Conservation (phyloP, 116 monocot genomes). For the Papilionanthe hybrid region DNA sequence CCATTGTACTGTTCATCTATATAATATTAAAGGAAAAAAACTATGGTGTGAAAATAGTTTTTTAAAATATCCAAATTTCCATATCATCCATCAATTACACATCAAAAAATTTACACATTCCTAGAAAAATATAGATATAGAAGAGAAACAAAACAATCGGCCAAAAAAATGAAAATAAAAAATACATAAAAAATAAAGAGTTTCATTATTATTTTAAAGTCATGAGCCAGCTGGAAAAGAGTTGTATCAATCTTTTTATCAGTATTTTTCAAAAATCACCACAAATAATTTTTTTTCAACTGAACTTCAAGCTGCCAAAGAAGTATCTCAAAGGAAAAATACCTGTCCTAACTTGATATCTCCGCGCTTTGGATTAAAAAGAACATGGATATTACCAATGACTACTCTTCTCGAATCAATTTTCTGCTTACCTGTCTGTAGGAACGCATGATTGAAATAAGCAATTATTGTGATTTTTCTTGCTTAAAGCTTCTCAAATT, state of each 20-base stretch:
- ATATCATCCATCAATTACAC: too few relatives aligned
- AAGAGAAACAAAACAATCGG: neutral
- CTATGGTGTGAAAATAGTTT: too few relatives aligned
- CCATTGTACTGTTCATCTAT: too few relatives aligned
- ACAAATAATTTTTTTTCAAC: neutral
- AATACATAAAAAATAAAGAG: neutral
- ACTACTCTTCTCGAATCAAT: constrained; percentile 9
- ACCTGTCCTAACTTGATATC: constrained; percentile 80
- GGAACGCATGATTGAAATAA: neutral
- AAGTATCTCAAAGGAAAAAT: constrained; percentile 4
- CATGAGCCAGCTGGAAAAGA: neutral
- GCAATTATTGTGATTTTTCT: neutral
- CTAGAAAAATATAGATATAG: neutral
- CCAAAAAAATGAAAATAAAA: neutral
- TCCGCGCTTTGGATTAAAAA: constrained; percentile 69
- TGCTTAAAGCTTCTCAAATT: too few relatives aligned
- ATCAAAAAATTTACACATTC: too few relatives aligned
- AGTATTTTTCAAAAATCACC: neutral
- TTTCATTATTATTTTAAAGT: neutral
- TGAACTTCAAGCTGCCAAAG: neutral
- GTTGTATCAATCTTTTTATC: neutral
- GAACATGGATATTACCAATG: constrained; percentile 67
- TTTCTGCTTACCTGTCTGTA: neutral
- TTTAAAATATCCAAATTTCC: too few relatives aligned
- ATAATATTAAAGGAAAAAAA: neutral